A percentile compares a stretch with the other conserved stretches of the same genome.
phyloP scores from a whole-genome alignment of 768 basidiomycete species.

The Auriscalpium vulgare region DNA sequence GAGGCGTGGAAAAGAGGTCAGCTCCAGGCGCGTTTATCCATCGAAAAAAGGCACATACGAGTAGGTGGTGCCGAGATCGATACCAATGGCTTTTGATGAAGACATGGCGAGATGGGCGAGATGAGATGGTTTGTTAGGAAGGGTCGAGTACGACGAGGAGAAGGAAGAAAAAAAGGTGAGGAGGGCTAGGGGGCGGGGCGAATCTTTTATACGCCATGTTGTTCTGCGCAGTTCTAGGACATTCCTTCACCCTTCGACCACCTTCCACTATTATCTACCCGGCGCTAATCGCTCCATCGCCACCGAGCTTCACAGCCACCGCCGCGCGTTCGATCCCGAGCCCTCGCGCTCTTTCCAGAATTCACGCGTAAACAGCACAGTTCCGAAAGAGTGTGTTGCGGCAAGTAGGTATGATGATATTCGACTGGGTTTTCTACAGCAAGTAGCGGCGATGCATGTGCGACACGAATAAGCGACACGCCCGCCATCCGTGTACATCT shows the following conservation, averaged over 20 bases:
- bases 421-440: background rate
- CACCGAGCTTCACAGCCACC: background rate
- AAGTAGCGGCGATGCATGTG: background rate
- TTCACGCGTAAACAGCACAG: background rate
- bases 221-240: slow-evolving; percentile 23
- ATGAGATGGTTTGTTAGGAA: background rate
- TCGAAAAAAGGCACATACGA: slow-evolving; percentile 45
- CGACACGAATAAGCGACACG: background rate
- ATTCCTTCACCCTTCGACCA: slow-evolving; percentile 15
- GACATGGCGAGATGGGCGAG: slow-evolving; percentile 14
- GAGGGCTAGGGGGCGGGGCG: slow-evolving; percentile 12
- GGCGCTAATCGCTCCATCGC: background rate
- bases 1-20: slow-evolving; percentile 7
- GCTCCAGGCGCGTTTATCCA: slow-evolving; percentile 1
- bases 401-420: no score
- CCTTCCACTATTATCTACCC: background rate
- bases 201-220: slow-evolving; percentile 15
- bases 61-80: slow-evolving; percentile 90
- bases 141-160: slow-evolving; percentile 11
- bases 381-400: no score
- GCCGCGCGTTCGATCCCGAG: background rate
- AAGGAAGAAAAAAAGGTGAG: slow-evolving; percentile 12
- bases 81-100: slow-evolving; percentile 72
- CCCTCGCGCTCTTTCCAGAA: background rate
- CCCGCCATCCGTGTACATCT: background rate